Base-by-base conservation (phyloP, 441 rosid species). In the Melastoma candidum region DNA sequence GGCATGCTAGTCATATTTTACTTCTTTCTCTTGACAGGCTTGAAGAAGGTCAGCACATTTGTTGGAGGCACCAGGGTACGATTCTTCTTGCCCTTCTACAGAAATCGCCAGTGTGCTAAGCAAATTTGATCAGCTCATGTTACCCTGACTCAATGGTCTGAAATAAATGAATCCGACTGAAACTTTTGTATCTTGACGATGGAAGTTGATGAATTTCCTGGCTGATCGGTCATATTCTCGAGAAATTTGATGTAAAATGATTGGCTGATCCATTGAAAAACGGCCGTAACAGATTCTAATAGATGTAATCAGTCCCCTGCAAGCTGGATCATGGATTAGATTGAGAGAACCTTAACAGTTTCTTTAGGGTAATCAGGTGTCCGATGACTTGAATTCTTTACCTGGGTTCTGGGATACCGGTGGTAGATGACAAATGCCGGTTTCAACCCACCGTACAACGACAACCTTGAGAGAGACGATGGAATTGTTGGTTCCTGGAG, bases 231-330 rank as follows among this genome's bases (percentile, higher is more conserved):
- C 39, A 79, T 54, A 68, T 67, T 71, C 8, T 79, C 78, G 7
- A 90, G 74, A 56, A 69, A 64, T 17, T 85, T 84, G 12, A 83
- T 65, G 68, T 83, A 71, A 24, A 79, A 71, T 1, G 73, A 49
- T 45, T 78, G 80, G 1, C 81, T 85, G 80, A 54, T 56, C 68
- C 29, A 78, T 17, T 54, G 17, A 85, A 65, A 12, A 60, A 68
- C 46, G 97, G 97, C 61, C 73, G 71, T 61, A 89, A 58, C 63
- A 85, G 11, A 9, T 64, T 32, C 8, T 75, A 74, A 59, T 81
- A 90, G 9, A 90, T 68, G 58, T 67, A 74, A 24, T 58, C 63
- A 2, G 90, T 83, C 67, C 98, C 98, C 96, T 90, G 43, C 11
- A 8, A 10, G 12, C 14, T 1, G 25, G 11, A 0, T 10, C 10